phyloP scores from a whole-genome alignment of 164 flowering plant species.

The Protea cynaroides region DNA sequence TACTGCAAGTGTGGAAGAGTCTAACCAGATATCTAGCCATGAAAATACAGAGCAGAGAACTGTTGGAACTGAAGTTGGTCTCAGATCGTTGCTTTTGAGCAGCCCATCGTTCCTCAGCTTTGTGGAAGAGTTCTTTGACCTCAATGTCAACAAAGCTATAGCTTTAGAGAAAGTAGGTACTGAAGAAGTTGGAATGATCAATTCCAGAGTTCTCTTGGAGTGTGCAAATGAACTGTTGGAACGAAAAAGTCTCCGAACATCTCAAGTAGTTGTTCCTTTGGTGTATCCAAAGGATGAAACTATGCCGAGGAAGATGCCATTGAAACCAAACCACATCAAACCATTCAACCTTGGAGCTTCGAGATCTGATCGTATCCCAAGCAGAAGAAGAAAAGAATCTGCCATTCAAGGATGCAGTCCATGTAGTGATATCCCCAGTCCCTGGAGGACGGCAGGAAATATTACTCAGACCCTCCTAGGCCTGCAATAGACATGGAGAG shows the following conservation, averaged over 20 bases:
- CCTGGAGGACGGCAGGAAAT: too few species aligned
- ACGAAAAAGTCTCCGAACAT: conserved; percentile 25
- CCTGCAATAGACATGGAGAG: too few species aligned
- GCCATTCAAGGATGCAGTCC: too few species aligned
- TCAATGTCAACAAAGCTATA: conserved; percentile 15
- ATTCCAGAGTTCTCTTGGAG: conserved; percentile 34
- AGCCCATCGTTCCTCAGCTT: conserved; percentile 41
- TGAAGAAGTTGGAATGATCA: conserved; percentile 10
- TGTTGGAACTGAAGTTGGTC: conserved; percentile 5
- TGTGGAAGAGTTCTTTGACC: conserved; percentile 47
- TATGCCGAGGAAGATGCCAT: too few species aligned
- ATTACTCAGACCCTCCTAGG: too few species aligned
- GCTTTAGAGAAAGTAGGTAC: conserved; percentile 6
- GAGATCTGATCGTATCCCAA: too few species aligned
- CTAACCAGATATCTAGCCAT: conserved; percentile 7
- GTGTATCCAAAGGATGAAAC: too few species aligned
- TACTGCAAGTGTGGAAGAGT: conserved; percentile 17
- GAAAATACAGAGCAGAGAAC: conserved; percentile 6
- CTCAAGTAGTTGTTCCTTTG: conserved; percentile 10
- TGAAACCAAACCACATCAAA: too few species aligned
- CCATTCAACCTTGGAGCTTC: too few species aligned
- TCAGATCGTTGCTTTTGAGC: conserved; percentile 35
- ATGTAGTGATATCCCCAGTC: too few species aligned
- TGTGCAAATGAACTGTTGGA: conserved; percentile 57
- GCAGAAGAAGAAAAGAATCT: too few species aligned